Base-by-base conservation (phyloP, 1,284 basidiomycete genomes). In the Leccinum ponderosum region DNA sequence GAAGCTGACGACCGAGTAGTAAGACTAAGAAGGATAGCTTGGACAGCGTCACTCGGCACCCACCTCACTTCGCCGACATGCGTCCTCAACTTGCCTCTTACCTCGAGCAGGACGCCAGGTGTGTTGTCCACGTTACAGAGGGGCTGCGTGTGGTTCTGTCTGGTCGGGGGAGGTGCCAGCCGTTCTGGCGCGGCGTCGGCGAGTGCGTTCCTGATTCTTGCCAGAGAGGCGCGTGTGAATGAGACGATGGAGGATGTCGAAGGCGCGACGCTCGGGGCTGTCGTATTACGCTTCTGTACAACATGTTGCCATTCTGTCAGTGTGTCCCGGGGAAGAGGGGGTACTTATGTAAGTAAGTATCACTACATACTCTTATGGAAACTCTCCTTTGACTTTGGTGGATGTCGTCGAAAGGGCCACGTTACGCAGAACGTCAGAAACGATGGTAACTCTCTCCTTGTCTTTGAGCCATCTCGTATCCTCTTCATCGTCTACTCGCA, bases 41-140 rank as follows among this genome's bases (percentile, higher is more conserved):
- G 5, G 44, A 6, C 8, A 17, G n/a, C 0, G 55, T 44, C 7
- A 17, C 3, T 48, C 11, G 29, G 35, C 55, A 65, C 83, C 65
- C 69, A 90, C 91, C 91, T 90, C 37, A 93, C 85, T 79, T 93
- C 90, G n/a, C 91, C 90, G 0, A 88, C 86, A 75, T 93, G 91
- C 39, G 79, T 81, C 65, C 90, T 80, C 59, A 92, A 73, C 60
- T 78, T 70, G 58, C 83, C 87, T 64, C 91, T 80, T 31, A 93
- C 83, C 70, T 92, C 86, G 17, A 92, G 80, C 44, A 93, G 72
- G 20, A 93, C 81, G 6, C 90, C 87, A 0, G 91, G 87, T 15
- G 75, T 75, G 53, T 80, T 78, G 50, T 82, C 76, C 15, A 93
- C 85, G 68, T 93, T 93, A 73, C 89, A 90, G 54, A 93, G 77